Conservation (phyloP, 441 rosid genomes). For the Kokia cookei region DNA sequence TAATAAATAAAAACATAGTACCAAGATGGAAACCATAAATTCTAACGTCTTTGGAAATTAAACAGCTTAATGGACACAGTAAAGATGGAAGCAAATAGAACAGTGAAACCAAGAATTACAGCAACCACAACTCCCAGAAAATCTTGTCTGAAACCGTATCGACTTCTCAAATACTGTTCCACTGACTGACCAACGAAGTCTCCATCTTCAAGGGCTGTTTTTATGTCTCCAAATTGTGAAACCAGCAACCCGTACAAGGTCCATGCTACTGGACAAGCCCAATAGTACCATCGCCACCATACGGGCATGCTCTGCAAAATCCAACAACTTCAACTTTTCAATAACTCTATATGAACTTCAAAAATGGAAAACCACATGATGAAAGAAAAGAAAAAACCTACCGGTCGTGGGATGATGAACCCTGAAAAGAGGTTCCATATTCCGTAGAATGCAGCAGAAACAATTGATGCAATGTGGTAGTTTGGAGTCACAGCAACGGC, state of each 20-base stretch:
- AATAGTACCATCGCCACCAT: conserved; percentile 92
- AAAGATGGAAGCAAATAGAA: conserved; percentile 52
- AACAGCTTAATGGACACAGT: conserved; percentile 53
- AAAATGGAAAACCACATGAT: neutral
- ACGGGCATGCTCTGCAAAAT: conserved; percentile 58
- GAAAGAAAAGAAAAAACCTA: conserved; percentile 10
- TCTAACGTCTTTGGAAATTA: conserved; percentile 63
- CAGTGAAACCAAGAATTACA: conserved; percentile 36
- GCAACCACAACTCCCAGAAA: conserved; percentile 46
- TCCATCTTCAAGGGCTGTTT: conserved; percentile 19
- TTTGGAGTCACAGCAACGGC: conserved; percentile 51
- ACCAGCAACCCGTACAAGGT: conserved; percentile 65
- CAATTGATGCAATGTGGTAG: conserved; percentile 38
- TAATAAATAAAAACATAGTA: no score
- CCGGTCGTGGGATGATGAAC: conserved; percentile 43
- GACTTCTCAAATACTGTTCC: conserved; percentile 40
- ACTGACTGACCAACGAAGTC: conserved; percentile 31
- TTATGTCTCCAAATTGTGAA: conserved; percentile 70
- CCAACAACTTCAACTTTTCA: neutral
- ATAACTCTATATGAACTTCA: neutral
- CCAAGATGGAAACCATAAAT: neutral
- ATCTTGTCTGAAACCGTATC: conserved; percentile 52
- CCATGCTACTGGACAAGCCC: conserved; percentile 68
- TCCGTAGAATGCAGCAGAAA: conserved; percentile 28
- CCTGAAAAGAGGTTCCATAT: conserved; percentile 63